Base-by-base conservation (phyloP, 768 basidiomycete genomes). In the Clitopilus passeckerianus region DNA sequence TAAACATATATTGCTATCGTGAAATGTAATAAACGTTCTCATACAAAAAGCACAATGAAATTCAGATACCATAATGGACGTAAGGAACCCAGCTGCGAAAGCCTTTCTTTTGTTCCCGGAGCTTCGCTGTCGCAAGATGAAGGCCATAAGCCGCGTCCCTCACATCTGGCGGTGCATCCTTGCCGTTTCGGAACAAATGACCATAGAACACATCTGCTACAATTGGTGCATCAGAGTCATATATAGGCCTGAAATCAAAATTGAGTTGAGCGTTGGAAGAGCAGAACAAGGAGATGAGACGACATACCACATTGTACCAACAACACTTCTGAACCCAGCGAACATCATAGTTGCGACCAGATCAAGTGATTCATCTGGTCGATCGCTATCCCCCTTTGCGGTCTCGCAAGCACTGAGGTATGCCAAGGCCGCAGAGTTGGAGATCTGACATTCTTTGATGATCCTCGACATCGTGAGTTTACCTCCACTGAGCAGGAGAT, bases 301-400 rank as follows among this genome's bases (percentile, higher is more conserved):
- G 33, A 71, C 70, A 24, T 62, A 66, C 74, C 75, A 75, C 69
- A 76, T 70, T 20, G 75, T 75, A 3, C 62, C 73, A 18, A 76
- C 59, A 4, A 67, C 64, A 34, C 66, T 66, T 0, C 56, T 54
- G 53, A 66, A 70, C 23, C 71, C 70, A 6, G 66, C 66, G 10
- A 69, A 61, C 35, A 65, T 69, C 61, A 77, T 27, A 15, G 68
- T 65, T 34, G 73, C 61, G 8, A 69, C 68, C 0, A 78, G 60
- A 64, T 75, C 68, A 58, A 74, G 67, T 33, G 34, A 59, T 60
- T 77, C 76, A 20, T 70, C 74, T 16, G 61, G 35, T 18, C 54
- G 56, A 5, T 50, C 12, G 12, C 70, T 65, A 0, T 66, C 66
- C 14, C 46, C 50, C 50, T 34, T 53, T 18, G 58, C 58, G 7